These are phyloP conservation scores for Neopestalotiopsis sp. DNA, from an alignment of 2,329 filamentous ascomycete genomes.

Conservation along the genomic window DNA sequence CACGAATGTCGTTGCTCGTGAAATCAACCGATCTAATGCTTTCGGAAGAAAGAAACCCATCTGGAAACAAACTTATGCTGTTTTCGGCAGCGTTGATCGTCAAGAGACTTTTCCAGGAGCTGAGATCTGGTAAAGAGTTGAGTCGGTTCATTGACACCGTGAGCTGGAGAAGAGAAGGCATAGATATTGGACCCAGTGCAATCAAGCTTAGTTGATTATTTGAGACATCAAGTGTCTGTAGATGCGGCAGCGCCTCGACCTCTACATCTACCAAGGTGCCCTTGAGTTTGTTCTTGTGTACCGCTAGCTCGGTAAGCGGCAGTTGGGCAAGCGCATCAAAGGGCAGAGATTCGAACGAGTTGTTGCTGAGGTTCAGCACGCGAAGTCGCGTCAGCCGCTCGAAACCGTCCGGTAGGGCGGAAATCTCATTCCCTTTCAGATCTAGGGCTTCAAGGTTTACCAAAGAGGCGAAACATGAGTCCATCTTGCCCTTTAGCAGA, in stretches of 20 bases:
- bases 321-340: slow-evolving; percentile 72
- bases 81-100: slow-evolving; percentile 85
- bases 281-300: slow-evolving; percentile 78
- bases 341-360: slow-evolving; percentile 74
- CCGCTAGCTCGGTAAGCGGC: slow-evolving; percentile 75
- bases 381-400: slow-evolving; percentile 72
- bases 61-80: slow-evolving; percentile 75
- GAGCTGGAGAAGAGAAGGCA: slow-evolving; percentile 77
- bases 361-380: slow-evolving; percentile 80
- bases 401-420: slow-evolving; percentile 70
- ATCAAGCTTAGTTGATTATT: slow-evolving; percentile 73
- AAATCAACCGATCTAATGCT: slow-evolving; percentile 81
- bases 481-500: slow-evolving; percentile 70
- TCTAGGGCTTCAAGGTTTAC: slow-evolving; percentile 80
- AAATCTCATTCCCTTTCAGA: slow-evolving; percentile 79
- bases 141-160: slow-evolving; percentile 84
- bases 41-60: slow-evolving; percentile 72
- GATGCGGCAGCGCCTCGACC: slow-evolving; percentile 61
- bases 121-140: slow-evolving; percentile 72
- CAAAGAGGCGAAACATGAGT: slow-evolving; percentile 67
- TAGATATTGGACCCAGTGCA: slow-evolving; percentile 53
- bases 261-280: slow-evolving; percentile 73
- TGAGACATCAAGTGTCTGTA: slow-evolving; percentile 81
- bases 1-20: slow-evolving; percentile 80
- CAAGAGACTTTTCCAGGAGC: slow-evolving; percentile 74